phyloP scores from a whole-genome alignment of 441 rosid genomes.

The Mallotus japonicus region DNA sequence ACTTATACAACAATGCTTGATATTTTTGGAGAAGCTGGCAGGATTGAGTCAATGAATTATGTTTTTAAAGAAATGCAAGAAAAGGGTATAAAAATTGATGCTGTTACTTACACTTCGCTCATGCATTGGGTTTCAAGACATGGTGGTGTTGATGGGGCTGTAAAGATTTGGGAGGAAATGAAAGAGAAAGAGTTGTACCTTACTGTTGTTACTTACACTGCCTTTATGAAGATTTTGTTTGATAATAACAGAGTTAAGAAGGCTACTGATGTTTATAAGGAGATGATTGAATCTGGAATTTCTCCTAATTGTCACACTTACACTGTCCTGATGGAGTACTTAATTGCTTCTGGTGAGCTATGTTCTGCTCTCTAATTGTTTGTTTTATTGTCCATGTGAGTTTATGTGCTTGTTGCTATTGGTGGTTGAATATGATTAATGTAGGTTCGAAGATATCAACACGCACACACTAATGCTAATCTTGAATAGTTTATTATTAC shows the following conservation, averaged over 20 bases:
- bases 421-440: background rate
- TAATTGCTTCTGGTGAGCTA: slow-evolving; percentile 15
- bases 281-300: slow-evolving; percentile 61
- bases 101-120: slow-evolving; percentile 68
- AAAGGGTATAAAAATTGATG: slow-evolving; percentile 58
- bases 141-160: slow-evolving; percentile 64
- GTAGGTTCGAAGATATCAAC: background rate
- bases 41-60: slow-evolving; percentile 60
- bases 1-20: slow-evolving; percentile 92
- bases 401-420: background rate
- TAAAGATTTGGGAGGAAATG: slow-evolving; percentile 68
- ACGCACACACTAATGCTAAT: background rate
- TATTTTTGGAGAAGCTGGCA: slow-evolving; percentile 86
- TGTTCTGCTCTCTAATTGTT: slow-evolving; percentile 7
- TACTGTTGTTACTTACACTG: slow-evolving; percentile 74
- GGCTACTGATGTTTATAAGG: slow-evolving; percentile 62
- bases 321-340: slow-evolving; percentile 50
- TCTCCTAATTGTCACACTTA: slow-evolving; percentile 72
- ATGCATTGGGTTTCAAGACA: slow-evolving; percentile 75
- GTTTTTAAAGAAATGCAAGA: slow-evolving; percentile 64
- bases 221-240: slow-evolving; percentile 76
- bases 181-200: slow-evolving; percentile 45
- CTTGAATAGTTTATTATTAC: too few species aligned
- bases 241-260: slow-evolving; percentile 52
- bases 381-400: slow-evolving; percentile 15